phyloP scores from a whole-genome alignment of 441 rosid genomes.

The Erodium moschatum region DNA sequence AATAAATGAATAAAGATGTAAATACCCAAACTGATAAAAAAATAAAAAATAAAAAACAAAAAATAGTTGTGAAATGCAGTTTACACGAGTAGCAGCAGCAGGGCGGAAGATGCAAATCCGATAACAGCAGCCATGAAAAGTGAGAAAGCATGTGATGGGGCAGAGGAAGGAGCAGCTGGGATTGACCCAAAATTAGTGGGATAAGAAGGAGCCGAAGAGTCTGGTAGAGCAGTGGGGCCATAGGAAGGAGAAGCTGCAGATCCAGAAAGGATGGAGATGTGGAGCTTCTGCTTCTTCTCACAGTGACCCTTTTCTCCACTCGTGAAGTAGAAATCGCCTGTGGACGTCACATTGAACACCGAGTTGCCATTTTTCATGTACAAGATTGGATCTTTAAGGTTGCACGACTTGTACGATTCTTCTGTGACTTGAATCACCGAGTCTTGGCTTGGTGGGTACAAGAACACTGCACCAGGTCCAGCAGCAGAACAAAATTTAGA shows the following conservation, averaged over 20 bases:
- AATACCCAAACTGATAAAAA: no score
- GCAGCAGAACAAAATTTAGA: neutral
- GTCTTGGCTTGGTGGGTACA: slow-evolving; percentile 97
- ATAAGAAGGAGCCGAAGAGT: slow-evolving; percentile 4
- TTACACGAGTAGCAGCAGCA: no score
- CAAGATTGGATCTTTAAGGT: slow-evolving; percentile 70
- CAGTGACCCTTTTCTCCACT: slow-evolving; percentile 73
- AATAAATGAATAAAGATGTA: no score
- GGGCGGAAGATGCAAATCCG: neutral
- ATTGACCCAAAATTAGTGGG: neutral
- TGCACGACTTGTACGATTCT: slow-evolving; percentile 52
- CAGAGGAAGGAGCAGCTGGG: slow-evolving; percentile 2
- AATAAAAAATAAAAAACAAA: no score
- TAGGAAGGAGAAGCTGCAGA: slow-evolving; percentile 11
- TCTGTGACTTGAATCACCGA: slow-evolving; percentile 73
- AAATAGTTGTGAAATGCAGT: no score
- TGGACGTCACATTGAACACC: slow-evolving; percentile 62
- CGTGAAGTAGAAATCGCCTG: slow-evolving; percentile 64
- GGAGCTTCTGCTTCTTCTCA: slow-evolving; percentile 72
- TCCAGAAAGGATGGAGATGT: slow-evolving; percentile 39
- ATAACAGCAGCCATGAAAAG: neutral
- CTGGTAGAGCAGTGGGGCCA: slow-evolving; percentile 4
- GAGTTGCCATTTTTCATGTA: slow-evolving; percentile 88
- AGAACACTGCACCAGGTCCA: slow-evolving; percentile 47
- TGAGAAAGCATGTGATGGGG: neutral